A percentile compares a stretch with the other conserved stretches of the same genome.
Conservation (phyloP, 2,329 filamentous ascomycete genomes). For the Microcyclospora tardicrescens region DNA sequence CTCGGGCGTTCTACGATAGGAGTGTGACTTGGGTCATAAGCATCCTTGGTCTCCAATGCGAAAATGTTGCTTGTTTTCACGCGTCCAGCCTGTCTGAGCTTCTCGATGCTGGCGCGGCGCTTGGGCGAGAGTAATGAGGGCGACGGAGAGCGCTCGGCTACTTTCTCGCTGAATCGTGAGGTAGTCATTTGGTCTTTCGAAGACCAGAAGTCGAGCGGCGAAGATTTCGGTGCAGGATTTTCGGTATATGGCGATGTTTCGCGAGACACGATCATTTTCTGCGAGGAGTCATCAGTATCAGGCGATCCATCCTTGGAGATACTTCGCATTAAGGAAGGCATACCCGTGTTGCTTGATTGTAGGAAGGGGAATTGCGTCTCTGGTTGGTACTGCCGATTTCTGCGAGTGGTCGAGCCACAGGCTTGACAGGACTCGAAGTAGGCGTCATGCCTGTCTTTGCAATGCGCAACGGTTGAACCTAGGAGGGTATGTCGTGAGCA, state of each 20-base stretch:
- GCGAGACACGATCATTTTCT: slow-evolving; percentile 56
- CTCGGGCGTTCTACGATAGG: slow-evolving; percentile 72
- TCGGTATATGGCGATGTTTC: slow-evolving; percentile 62
- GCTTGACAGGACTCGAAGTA: slow-evolving; percentile 48
- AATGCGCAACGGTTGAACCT: slow-evolving; percentile 70
- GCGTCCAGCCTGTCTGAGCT: slow-evolving; percentile 82
- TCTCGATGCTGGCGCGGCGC: slow-evolving; percentile 85
- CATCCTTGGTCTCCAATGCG: slow-evolving; percentile 78
- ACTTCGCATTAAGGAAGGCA: slow-evolving; percentile 2
- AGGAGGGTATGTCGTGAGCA: no score
- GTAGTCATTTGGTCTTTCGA: slow-evolving; percentile 55
- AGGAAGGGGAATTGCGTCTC: slow-evolving; percentile 85
- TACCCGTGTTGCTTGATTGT: slow-evolving; percentile 65
- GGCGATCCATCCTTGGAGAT: not conserved
- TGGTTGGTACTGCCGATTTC: slow-evolving; percentile 80
- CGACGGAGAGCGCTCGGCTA: slow-evolving; percentile 38
- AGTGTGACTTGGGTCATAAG: slow-evolving; percentile 74
- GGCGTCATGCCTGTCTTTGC: slow-evolving; percentile 53
- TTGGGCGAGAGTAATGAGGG: slow-evolving; percentile 47
- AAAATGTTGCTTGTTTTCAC: slow-evolving; percentile 98
- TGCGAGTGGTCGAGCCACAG: slow-evolving; percentile 59
- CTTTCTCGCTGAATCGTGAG: slow-evolving; percentile 58
- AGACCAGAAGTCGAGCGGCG: slow-evolving; percentile 86
- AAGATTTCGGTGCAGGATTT: slow-evolving; percentile 41
- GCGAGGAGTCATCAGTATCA: slow-evolving; percentile 15